Base-by-base conservation (phyloP, 331 rosid genomes). In the Quercus tomentella region DNA sequence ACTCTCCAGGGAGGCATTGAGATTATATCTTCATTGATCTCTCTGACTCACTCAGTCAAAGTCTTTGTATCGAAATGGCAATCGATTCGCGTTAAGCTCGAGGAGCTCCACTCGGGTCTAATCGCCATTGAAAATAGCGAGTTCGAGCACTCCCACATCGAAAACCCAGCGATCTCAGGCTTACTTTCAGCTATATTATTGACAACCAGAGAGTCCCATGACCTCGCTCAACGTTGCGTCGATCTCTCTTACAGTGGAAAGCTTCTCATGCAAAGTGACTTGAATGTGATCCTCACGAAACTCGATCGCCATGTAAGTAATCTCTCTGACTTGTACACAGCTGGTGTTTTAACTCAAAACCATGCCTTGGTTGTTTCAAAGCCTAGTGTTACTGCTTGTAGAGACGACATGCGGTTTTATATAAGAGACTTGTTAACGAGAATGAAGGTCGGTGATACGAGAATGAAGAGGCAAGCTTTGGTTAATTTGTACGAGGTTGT, bases 251-350 rank as follows among this genome's bases (percentile, higher is more conserved):
- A 87, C 82, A 88, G 94, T 52, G 98, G 98, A 67, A 94, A 94
- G 93, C 96, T 94, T 14, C 81, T 94, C 86, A 94, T 94, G 98
- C 98, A 94, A 87, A 92, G 97, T 81, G 97, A 94, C 78, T 85
- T 94, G 87, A 96, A 92, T 75, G 87, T 85, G 28, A 79, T 87
- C 52, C 83, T 84, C 33, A 84, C 91, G 45, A 90, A 86, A 57
- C 66, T 94, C 76, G 87, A 88, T 55, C 73, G 76, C 73, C 96
- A 94, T 69, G 84, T 77, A 35, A 84, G 74, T 84, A 89, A 74
- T 71, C 84, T 94, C 1, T 80, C 86, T 4, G 94, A 87, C 41
- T 72, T 94, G 35, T 87, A 88, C 76, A 78, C 83, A 52, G 81
- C 88, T 14, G 91, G 90, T 5, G 65, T 85, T 72, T 66, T 89